Base-by-base conservation (phyloP, 1,284 basidiomycete genomes). In the Ustilago vetiveriae region DNA sequence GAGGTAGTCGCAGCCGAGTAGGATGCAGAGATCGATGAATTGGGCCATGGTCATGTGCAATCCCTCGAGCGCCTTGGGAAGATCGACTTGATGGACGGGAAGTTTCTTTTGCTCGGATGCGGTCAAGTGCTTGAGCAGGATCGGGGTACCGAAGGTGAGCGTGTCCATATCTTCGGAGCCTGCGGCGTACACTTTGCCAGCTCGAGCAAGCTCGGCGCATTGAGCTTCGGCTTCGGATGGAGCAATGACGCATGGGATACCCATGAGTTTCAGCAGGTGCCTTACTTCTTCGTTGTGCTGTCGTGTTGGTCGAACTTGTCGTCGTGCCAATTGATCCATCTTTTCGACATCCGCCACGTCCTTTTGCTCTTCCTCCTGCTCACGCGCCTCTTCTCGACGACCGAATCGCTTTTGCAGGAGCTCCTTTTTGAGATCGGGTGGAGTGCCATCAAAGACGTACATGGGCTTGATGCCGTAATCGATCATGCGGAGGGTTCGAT, bases 151-250 rank as follows among this genome's bases (percentile, higher is more conserved):
- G 85, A 99, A 99, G 0, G 96, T 99, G 38, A 99, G 88, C 3
- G 96, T 99, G 79, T 98, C 96, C 96, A 99, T 99, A 82, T 99
- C 96, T 84, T 98, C 96, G 0, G 94, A 97, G 6, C 96, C 96
- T 5, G 94, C 94, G 0, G 92, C 96, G 79, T 91, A 98, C 19
- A 97, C 92, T 85, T 96, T 95, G 53, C 93, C 94, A 9, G 92
- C 93, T 26, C 94, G 88, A 14, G 93, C 94, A 4, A 99, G 88
- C 82, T 98, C 95, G 1, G 96, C 96, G 75, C 96, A 98, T 81
- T 98, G 96, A 0, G 96, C 96, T 83, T 98, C 96, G 1, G 96
- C 96, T 85, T 98, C 96, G 44, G 92, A 94, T 0, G 96, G 95
- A 17, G 95, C 78, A 40, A 75, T 72, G 44, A 96, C 88, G 56